Base-by-base conservation (phyloP, 345 rosid genomes). In the Geranium rotundifolium region DNA sequence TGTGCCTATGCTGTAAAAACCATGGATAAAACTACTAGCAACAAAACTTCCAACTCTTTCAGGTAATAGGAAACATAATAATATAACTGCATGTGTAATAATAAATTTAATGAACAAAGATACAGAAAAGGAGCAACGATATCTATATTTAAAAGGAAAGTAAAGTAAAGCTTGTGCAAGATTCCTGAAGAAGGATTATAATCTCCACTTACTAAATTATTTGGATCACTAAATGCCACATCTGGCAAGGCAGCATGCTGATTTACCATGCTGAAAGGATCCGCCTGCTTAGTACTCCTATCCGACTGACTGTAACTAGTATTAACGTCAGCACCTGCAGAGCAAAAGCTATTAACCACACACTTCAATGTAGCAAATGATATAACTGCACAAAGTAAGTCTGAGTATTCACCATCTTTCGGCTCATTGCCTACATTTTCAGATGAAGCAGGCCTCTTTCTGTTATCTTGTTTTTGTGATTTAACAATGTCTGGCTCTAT, bases 311-410 rank as follows among this genome's bases (percentile, higher is more conserved):
- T 64, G 74, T 67, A 61, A 58, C 66, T 68, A 71, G 49, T 37
- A 65, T 52, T 73, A 70, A 67, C 69, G 66, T 76, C 69, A 30
- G 67, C 67, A 75, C 81, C 98, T 89, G 86, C 63, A 73, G 56
- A 57, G 72, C 67, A 69, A 60, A 18, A 57, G 19, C 67, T 15
- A 15, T 46, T 5, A 39, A 55, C 30, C 68, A 59, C 67, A 18
- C 54, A 59, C 8, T 64, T 29, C 39, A 7, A 16, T 50, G 34
- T 14, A 4, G 55, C 14, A 65, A 52, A 60, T 57, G 12, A 73
- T 54, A 62, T 10, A 9, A 63, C 55, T 30, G 31, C 19, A 19
- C 60, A 41, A 50, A 56, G 31, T 37, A 2, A 64, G 62, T 39
- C 49, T 65, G 55, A 20, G 29, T 34, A 29, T n/a, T 72, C 65